A percentile compares a stretch with the other conserved stretches of the same genome.
Evolutionary conservation across 805 yeast species (phyloP).

Genomic region (Zygotorulaspora florentina): DNA sequence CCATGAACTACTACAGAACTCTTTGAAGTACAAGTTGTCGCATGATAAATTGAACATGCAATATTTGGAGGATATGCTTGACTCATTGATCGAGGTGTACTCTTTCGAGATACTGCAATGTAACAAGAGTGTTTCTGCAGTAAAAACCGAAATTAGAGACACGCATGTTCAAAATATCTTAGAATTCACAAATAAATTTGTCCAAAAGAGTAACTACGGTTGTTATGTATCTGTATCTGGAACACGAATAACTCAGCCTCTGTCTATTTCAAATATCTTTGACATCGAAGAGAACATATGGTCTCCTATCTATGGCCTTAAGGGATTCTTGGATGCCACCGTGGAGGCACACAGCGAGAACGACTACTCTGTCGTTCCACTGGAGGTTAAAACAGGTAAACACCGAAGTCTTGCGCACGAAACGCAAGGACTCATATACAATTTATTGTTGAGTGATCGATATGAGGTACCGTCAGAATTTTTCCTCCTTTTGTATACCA

Average conservation of each 20-base stretch:
- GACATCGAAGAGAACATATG: slow-evolving; percentile 89
- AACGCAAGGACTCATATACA: slow-evolving; percentile 82
- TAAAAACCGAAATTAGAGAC: slow-evolving; percentile 40
- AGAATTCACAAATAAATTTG: slow-evolving; percentile 49
- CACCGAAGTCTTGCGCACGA: slow-evolving; percentile 61
- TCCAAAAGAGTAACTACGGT: slow-evolving; percentile 32
- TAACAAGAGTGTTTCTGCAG: slow-evolving; percentile 44
- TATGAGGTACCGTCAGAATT: slow-evolving; percentile 65
- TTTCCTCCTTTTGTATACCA: slow-evolving; percentile 71
- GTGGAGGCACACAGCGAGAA: slow-evolving; percentile 53
- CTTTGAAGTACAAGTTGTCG: slow-evolving; percentile 36
- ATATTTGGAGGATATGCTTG: slow-evolving; percentile 33
- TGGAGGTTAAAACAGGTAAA: slow-evolving; percentile 88
- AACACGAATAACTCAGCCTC: slow-evolving; percentile 35
- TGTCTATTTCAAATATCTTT: slow-evolving; percentile 59
- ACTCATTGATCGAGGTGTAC: slow-evolving; percentile 41
- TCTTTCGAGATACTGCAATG: slow-evolving; percentile 53
- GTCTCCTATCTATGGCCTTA: slow-evolving; percentile 86
- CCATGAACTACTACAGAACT: slow-evolving; percentile 63
- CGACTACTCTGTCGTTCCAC: slow-evolving; percentile 56
- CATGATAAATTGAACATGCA: slow-evolving; percentile 30
- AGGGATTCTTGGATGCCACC: slow-evolving; percentile 88
- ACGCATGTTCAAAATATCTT: slow-evolving; percentile 50
- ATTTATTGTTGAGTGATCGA: slow-evolving; percentile 72
- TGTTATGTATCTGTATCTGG: slow-evolving; percentile 26